Evolutionary conservation across 805 yeast genomes (phyloP).

Genomic region (Zygosaccharomyces gambellarensis): DNA sequence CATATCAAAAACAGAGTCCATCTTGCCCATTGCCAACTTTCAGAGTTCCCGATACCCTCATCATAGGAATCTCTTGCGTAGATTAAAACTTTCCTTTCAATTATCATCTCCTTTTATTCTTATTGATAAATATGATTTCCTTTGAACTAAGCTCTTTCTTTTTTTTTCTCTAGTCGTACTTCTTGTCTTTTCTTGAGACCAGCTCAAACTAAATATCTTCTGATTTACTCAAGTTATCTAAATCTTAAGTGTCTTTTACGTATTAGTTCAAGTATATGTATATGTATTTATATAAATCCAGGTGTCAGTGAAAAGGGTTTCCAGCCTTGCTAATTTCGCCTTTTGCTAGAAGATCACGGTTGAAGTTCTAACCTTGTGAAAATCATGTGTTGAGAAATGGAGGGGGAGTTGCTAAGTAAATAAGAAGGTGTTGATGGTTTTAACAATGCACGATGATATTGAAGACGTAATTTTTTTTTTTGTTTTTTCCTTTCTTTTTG

Average conservation of each 20-base stretch:
- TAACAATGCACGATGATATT: background rate
- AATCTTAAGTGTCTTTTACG: background rate
- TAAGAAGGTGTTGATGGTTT: background rate
- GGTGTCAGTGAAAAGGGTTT: background rate
- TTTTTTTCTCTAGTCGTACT: no score
- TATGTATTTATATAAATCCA: background rate
- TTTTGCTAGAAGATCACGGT: background rate
- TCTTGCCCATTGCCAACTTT: conserved; percentile 30
- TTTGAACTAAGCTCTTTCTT: background rate
- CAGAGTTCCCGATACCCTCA: conserved; percentile 9
- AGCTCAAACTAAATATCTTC: background rate
- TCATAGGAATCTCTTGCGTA: conserved; percentile 3
- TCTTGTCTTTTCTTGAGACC: background rate
- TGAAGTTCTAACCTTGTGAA: background rate
- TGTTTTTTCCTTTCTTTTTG: no score
- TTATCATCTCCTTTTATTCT: background rate
- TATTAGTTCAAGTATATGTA: background rate
- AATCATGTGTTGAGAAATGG: background rate
- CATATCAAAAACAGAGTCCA: conserved; percentile 31
- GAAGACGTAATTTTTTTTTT: no score
- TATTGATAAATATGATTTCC: background rate
- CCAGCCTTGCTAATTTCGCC: background rate
- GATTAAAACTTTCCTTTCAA: background rate
- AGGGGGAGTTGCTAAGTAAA: background rate
- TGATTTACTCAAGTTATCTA: background rate